These are phyloP conservation scores for Penicillium macrosclerotiorum DNA, from an alignment of 495 filamentous ascomycete species.

Conservation along the genomic window DNA sequence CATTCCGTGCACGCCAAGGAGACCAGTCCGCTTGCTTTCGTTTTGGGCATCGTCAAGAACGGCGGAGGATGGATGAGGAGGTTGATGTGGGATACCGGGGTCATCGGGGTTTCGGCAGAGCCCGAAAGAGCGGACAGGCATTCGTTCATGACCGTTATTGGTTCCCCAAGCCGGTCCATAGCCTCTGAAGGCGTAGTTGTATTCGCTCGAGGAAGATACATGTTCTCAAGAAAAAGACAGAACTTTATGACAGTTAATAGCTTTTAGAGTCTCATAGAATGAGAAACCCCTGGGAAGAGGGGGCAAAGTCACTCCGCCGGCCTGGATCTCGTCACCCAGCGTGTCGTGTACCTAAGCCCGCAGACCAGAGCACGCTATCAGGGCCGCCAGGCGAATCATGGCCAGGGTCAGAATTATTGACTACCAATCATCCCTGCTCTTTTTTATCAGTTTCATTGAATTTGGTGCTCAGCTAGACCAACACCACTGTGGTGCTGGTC, in stretches of 20 bases:
- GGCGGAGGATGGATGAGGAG: not conserved
- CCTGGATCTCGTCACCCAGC: too few species aligned
- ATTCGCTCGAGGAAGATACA: too few species aligned
- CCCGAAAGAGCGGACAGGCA: not conserved
- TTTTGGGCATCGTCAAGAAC: too few species aligned
- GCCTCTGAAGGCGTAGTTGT: too few species aligned
- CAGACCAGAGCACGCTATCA: not conserved
- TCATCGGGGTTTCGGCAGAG: not conserved
- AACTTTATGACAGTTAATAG: too few species aligned
- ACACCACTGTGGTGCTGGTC: not conserved
- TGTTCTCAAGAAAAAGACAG: too few species aligned
- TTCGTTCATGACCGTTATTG: not conserved
- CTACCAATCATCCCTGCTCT: not conserved
- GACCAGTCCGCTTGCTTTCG: not conserved
- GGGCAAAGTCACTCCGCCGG: too few species aligned
- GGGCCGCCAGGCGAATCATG: not conserved
- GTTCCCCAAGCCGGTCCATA: not conserved
- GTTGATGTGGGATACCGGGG: not conserved
- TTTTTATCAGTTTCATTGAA: not conserved
- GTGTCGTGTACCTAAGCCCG: too few species aligned
- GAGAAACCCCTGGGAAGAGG: too few species aligned
- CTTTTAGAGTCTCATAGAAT: too few species aligned
- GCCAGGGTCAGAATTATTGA: not conserved
- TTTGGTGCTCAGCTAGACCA: not conserved
- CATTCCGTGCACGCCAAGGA: slow-evolving; percentile 44